Evolutionary conservation across 768 basidiomycete species (phyloP).

Genomic region (Leccinum disarticulatum): DNA sequence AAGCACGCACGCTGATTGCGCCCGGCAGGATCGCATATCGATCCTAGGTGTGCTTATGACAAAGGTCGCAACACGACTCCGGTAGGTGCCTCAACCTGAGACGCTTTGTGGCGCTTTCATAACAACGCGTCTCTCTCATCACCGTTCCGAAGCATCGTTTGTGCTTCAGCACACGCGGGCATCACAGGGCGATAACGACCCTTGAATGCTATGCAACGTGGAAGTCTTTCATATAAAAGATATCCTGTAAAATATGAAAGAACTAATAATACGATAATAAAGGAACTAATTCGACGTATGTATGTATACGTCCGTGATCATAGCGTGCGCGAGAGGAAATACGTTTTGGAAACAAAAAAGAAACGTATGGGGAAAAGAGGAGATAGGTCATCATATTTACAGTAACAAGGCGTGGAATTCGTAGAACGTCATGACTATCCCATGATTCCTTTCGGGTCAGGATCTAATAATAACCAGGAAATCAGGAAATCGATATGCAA

Average conservation of each 20-base stretch:
- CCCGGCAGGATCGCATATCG: too few species aligned
- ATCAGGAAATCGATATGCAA: neutral
- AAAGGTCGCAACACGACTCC: too few species aligned
- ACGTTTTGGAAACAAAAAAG: neutral
- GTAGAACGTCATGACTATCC: neutral
- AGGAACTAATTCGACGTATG: neutral
- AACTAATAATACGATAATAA: too few species aligned
- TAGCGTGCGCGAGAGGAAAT: neutral
- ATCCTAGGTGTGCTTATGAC: too few species aligned
- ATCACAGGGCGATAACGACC: neutral
- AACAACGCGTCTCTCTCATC: neutral
- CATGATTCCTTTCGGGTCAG: neutral
- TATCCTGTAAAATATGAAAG: neutral
- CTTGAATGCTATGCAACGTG: too few species aligned
- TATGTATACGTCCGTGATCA: neutral
- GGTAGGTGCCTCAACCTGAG: neutral
- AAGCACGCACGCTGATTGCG: too few species aligned
- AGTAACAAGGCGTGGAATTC: neutral
- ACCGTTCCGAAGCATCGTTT: neutral
- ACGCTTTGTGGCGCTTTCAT: neutral
- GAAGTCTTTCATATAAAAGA: neutral
- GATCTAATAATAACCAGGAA: neutral
- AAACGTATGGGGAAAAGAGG: neutral
- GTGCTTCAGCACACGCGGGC: neutral
- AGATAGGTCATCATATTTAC: too few species aligned